Percentiles rank a stretch among this genome's conserved stretches.
phyloP scores from a whole-genome alignment of 2,329 filamentous ascomycete genomes.

The Lachnellula subtilissima region DNA sequence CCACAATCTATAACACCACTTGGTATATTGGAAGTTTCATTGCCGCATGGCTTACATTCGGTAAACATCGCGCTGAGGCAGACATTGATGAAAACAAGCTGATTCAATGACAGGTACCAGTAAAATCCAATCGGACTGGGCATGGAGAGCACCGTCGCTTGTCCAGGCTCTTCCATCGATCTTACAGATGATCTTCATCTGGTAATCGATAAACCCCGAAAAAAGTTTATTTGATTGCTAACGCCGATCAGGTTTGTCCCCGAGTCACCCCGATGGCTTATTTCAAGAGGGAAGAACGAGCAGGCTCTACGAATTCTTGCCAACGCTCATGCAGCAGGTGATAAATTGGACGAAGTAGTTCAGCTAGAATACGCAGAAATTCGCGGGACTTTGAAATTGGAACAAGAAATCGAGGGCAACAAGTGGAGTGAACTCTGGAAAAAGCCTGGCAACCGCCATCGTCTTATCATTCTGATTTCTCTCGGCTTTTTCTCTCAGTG shows the following conservation, averaged over 20 bases:
- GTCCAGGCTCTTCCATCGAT: constrained; percentile 29
- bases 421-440: constrained; percentile 43
- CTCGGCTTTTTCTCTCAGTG: constrained; percentile 54
- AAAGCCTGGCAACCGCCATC: constrained; percentile 50
- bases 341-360: constrained; percentile 36
- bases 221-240: constrained; percentile 11
- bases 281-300: constrained; percentile 43
- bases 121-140: constrained; percentile 30
- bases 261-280: constrained; percentile 38
- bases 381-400: constrained; percentile 38
- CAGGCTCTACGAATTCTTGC: constrained; percentile 45
- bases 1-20: constrained; percentile 39
- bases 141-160: constrained; percentile 33
- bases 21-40: constrained; percentile 42
- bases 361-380: constrained; percentile 41
- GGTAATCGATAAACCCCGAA: constrained; percentile 8
- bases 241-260: constrained; percentile 30
- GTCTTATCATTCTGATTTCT: constrained; percentile 47
- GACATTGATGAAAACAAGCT: background rate
- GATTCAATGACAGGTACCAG: constrained; percentile 32
- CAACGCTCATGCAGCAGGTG: constrained; percentile 40
- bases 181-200: constrained; percentile 25
- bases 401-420: constrained; percentile 42
- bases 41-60: constrained; percentile 41
- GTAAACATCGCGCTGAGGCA: constrained; percentile 26